Evolutionary conservation across 495 filamentous ascomycete species (phyloP).

Genomic region (Neurospora sp.): DNA sequence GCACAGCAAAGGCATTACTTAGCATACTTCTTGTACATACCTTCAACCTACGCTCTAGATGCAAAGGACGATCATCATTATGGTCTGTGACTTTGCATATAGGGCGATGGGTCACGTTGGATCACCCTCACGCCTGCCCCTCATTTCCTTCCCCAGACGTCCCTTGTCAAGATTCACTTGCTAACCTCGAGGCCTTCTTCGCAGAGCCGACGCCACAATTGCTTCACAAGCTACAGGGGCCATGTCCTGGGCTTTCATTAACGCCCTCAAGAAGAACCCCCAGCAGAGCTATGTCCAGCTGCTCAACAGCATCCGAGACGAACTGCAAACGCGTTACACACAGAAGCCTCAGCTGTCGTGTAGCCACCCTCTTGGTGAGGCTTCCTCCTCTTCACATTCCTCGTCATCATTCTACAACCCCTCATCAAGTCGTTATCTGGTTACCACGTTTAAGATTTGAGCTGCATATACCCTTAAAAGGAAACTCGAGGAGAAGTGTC

Average conservation of each 20-base stretch:
- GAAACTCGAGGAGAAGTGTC: not conserved
- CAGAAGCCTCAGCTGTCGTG: constrained; percentile 97
- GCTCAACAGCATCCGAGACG: constrained; percentile 90
- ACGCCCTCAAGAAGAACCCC: constrained; percentile 87
- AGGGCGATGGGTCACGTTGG: constrained; percentile 49
- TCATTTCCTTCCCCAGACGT: not conserved
- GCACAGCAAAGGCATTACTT: constrained; percentile 3
- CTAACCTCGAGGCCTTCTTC: constrained; percentile 4
- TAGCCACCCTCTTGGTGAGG: constrained; percentile 84
- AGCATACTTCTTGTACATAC: constrained; percentile 5
- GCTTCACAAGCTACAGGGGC: constrained; percentile 86
- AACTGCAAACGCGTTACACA: constrained; percentile 76
- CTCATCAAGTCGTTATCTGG: constrained; percentile 8
- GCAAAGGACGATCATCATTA: constrained; percentile 18
- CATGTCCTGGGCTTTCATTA: constrained; percentile 98
- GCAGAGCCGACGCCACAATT: constrained; percentile 53
- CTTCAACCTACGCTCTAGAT: constrained; percentile 30
- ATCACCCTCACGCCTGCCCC: constrained; percentile 6
- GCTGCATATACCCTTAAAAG: not conserved
- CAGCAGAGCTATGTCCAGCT: constrained; percentile 96
- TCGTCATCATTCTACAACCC: not conserved
- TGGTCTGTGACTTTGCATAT: constrained; percentile 35
- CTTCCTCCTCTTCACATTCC: constrained; percentile 1
- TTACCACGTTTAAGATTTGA: constrained; percentile 20
- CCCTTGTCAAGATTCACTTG: constrained; percentile 10